phyloP scores from a whole-genome alignment of 2,329 filamentous ascomycete species.

The Cladosporium sp. region DNA sequence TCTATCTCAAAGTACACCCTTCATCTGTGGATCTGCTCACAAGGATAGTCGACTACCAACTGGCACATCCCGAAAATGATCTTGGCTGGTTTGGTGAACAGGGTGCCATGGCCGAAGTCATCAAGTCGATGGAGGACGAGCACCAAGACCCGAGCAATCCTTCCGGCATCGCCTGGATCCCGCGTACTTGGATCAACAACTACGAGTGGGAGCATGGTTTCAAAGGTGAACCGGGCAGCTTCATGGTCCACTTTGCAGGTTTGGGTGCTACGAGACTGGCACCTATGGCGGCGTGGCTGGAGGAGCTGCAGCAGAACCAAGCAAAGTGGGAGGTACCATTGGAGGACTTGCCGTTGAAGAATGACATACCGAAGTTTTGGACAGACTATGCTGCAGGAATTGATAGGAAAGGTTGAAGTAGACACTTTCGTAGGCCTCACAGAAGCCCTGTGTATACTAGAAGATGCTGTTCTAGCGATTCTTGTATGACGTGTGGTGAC shows the following conservation, averaged over 20 bases:
- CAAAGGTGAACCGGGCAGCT: slow-evolving; percentile 8
- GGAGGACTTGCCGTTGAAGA: no score
- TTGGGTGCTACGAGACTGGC: no score
- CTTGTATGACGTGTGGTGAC: no score
- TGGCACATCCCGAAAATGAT: slow-evolving; percentile 2
- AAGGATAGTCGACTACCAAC: not conserved
- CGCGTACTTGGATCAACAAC: slow-evolving; percentile 9
- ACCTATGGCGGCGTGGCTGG: no score
- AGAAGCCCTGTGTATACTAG: no score
- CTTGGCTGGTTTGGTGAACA: slow-evolving; percentile 19
- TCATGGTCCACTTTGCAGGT: not conserved
- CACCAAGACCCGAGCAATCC: not conserved
- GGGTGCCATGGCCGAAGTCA: slow-evolving; percentile 6
- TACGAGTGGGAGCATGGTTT: slow-evolving; percentile 14
- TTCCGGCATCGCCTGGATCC: slow-evolving; percentile 4
- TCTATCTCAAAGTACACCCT: slow-evolving; percentile 11
- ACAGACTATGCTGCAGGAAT: no score
- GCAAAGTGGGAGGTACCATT: no score
- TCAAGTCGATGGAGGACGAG: not conserved
- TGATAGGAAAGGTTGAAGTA: no score
- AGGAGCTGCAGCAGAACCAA: no score
- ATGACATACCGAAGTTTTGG: no score
- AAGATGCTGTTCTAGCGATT: no score
- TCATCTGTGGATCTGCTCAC: slow-evolving; percentile 6
- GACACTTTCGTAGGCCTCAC: no score